Evolutionary conservation across 768 basidiomycete species (phyloP), one percentile per base, ranked within the genome.

Genomic region (Naganishia vaughanmartiniae): DNA sequence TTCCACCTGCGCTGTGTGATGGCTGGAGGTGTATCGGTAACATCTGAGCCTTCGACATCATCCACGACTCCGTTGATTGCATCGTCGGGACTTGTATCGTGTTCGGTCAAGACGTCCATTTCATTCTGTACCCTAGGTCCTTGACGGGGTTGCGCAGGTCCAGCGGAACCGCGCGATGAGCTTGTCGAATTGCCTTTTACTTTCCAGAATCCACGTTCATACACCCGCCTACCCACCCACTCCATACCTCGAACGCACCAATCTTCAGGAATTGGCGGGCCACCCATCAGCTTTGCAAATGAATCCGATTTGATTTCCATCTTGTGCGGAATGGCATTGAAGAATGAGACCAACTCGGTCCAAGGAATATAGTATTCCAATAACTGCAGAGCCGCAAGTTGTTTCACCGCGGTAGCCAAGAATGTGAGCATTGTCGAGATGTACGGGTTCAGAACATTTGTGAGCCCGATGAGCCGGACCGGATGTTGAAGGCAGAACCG

Each of bases 161-260:
- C 73, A 28, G 72, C 71, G 5, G 78, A 78, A 34, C 75, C 72
- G 15, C 69, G 46, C 2, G 55, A 51, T 21, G 58, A 53, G 11
- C 73, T 55, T 11, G 45, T 69, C 31, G 73, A 74, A 5, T 42
- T 33, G 7, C 74, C 34, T 56, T 81, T 83, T n/a, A 84, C 84
- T 77, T 89, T 91, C 96, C 96, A 99, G 79, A 89, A 98, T 0
- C 94, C 95, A 48, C 91, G 87, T 79, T 95, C 93, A 78, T 90
- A 98, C 19, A 97, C 88, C 72, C 87, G 87, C 70, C 92, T 85
- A 7, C 91, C 90, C 4, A 92, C 89, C 96, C 96, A 99, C 75
- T 93, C 93, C 89, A 94, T 92, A 0, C 96, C 96, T 36, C 96
- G 86, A 74, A 97, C 79, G 76, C 90, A 91, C 93, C 94, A 97